Evolutionary conservation across 441 rosid species (phyloP), one percentile per base, ranked within the genome.

Genomic region (Geranium incanum): DNA sequence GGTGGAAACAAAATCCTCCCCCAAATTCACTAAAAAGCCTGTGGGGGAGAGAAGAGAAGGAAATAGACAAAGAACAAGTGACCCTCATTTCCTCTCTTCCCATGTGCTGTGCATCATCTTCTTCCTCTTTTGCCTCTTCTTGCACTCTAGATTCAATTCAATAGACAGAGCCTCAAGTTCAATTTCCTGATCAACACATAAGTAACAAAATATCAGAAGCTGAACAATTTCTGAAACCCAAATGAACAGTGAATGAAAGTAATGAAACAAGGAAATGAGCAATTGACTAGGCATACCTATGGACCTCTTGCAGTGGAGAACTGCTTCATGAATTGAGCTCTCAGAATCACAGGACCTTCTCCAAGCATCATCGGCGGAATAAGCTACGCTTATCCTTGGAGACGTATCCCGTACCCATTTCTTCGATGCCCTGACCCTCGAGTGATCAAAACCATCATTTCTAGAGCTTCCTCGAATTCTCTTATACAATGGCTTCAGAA

Each of bases 281-380:
- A 57, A 21, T 73, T 3, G 8, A 39, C 43, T 39, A 0, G 50
- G 71, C 80, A 57, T 79, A 85, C 97, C 97, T 7, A 86, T 81
- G 66, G 99, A 94, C 86, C 85, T 86, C 77, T 94, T 94, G 87
- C 99, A 94, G 82, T 94, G 97, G 67, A 91, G 95, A 73, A 94
- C 97, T n/a, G 99, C 99, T 70, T 94, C 99, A 43, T 91, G 84
- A 38, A 91, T 94, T 13, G 99, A 91, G 83, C 91, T 87, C 67
- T 94, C 97, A 0, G 99, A 94, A 72, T 91, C 97, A 64, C 97
- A 94, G 19, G 99, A 94, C 71, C 76, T 83, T 38, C 97, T 81
- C 90, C 97, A 86, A 67, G 83, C 82, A 60, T 89, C 90, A n/a
- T 89, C 90, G 7, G 81, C 80, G 0, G 90, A 78, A 77, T 72